These are phyloP conservation scores for Pseudophaeomoniella oleicola DNA, from an alignment of 2,329 filamentous ascomycete genomes.

Conservation along the genomic window DNA sequence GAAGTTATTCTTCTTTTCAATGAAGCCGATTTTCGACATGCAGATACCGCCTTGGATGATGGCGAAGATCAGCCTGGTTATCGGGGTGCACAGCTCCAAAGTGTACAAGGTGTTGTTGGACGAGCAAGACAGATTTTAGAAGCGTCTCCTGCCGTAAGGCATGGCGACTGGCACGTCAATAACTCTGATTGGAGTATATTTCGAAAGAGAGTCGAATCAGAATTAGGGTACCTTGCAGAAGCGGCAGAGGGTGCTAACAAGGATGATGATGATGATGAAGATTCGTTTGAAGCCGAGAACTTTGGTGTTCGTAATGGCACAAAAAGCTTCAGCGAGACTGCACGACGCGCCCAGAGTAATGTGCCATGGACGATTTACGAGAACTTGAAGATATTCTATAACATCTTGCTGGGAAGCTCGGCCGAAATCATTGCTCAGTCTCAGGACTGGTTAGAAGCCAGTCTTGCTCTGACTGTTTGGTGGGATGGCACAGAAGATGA, in stretches of 20 bases:
- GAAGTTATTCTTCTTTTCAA: conserved; percentile 55
- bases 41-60: conserved; percentile 49
- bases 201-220: conserved; percentile 56
- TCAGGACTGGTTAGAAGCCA: conserved; percentile 87
- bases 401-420: conserved; percentile 61
- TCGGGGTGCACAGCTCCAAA: conserved; percentile 58
- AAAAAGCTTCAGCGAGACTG: conserved; percentile 3
- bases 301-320: conserved; percentile 22
- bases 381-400: conserved; percentile 65
- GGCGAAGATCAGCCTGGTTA: conserved; percentile 54
- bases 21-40: conserved; percentile 64
- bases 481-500: conserved; percentile 69
- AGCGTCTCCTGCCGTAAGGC: conserved; percentile 52
- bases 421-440: conserved; percentile 62
- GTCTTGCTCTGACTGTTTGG: conserved; percentile 71
- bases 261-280: conserved; percentile 25
- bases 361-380: conserved; percentile 87
- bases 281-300: conserved; percentile 31
- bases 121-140: conserved; percentile 56
- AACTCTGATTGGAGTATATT: conserved; percentile 74
- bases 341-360: conserved; percentile 52
- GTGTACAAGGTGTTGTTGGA: conserved; percentile 58
- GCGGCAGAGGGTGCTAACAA: conserved; percentile 63
- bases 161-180: conserved; percentile 65
- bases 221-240: conserved; percentile 55